Percentiles rank a stretch among this genome's conserved stretches.
Conservation (phyloP, 768 basidiomycete genomes). For the Leccinellum luteum region DNA sequence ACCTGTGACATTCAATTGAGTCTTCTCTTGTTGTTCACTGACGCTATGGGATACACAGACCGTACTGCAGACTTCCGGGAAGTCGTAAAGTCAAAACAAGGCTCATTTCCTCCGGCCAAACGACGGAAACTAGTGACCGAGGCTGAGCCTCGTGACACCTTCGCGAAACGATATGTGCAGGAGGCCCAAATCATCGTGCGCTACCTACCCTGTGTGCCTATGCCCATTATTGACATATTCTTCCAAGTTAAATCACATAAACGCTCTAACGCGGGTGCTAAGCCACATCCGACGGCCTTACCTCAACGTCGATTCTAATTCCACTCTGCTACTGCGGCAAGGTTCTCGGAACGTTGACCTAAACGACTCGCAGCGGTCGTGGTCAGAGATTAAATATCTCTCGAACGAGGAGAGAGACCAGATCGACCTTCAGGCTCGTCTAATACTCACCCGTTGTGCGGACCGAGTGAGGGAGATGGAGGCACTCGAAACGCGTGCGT, state of each 20-base stretch:
- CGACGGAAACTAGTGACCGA: constrained; percentile 45
- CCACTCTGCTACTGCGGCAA: constrained; percentile 51
- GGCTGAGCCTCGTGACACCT: constrained; percentile 36
- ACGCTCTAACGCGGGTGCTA: constrained; percentile 69
- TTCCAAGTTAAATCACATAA: constrained; percentile 68
- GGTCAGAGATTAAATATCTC: constrained; percentile 67
- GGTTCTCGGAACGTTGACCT: constrained; percentile 55
- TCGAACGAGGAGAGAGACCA: constrained; percentile 93
- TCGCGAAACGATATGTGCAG: constrained; percentile 65
- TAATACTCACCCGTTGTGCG: constrained; percentile 81
- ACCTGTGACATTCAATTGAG: background rate
- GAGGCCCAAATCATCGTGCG: constrained; percentile 75
- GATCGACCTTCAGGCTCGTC: constrained; percentile 88
- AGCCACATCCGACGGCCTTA: constrained; percentile 80
- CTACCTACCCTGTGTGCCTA: background rate
- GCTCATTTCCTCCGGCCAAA: constrained; percentile 42
- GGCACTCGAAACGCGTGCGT: constrained; percentile 80
- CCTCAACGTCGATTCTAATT: constrained; percentile 69
- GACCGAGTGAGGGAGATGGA: constrained; percentile 90
- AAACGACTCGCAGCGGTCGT: constrained; percentile 45
- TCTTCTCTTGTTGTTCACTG: background rate
- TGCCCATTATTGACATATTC: background rate
- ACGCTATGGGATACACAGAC: constrained; percentile 53
- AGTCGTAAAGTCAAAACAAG: constrained; percentile 47
- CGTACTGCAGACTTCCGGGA: constrained; percentile 63